These are phyloP conservation scores for Acer negundo DNA, from an alignment of 345 rosid species.

Conservation along the genomic window DNA sequence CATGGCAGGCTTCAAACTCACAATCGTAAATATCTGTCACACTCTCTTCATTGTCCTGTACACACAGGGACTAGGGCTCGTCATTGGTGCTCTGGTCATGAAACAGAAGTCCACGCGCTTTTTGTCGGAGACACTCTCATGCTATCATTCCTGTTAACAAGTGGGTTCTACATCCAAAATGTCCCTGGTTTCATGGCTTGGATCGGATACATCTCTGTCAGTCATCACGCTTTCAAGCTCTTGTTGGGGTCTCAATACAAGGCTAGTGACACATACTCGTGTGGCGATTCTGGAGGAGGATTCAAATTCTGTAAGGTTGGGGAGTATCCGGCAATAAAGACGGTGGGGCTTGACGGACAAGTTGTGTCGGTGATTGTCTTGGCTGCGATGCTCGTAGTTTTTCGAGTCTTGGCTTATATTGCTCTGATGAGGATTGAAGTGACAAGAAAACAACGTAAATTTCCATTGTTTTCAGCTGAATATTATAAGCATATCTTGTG, in stretches of 20 bases:
- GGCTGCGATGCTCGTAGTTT: constrained; percentile 46
- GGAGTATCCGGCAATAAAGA: constrained; percentile 39
- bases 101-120: constrained; percentile 40
- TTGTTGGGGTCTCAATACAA: constrained; percentile 47
- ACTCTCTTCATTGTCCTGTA: constrained; percentile 21
- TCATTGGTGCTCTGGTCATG: constrained; percentile 56
- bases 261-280: constrained; percentile 37
- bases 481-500: background rate
- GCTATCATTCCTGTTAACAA: constrained; percentile 39
- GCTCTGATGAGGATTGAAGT: constrained; percentile 36
- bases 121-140: constrained; percentile 41
- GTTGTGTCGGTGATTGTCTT: constrained; percentile 30
- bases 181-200: constrained; percentile 53
- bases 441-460: constrained; percentile 18
- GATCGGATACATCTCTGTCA: constrained; percentile 46
- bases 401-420: constrained; percentile 51
- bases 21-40: no score
- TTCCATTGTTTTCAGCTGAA: background rate
- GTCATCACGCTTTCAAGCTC: constrained; percentile 47
- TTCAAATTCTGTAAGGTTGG: constrained; percentile 36
- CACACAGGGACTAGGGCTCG: constrained; percentile 58
- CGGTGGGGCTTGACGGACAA: constrained; percentile 43
- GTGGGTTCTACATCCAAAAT: constrained; percentile 54
- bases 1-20: no score
- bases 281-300: constrained; percentile 8